These are phyloP conservation scores for Spencermartinsiella ligniputridi DNA, from an alignment of 1,139 yeast genomes.

Conservation along the genomic window DNA sequence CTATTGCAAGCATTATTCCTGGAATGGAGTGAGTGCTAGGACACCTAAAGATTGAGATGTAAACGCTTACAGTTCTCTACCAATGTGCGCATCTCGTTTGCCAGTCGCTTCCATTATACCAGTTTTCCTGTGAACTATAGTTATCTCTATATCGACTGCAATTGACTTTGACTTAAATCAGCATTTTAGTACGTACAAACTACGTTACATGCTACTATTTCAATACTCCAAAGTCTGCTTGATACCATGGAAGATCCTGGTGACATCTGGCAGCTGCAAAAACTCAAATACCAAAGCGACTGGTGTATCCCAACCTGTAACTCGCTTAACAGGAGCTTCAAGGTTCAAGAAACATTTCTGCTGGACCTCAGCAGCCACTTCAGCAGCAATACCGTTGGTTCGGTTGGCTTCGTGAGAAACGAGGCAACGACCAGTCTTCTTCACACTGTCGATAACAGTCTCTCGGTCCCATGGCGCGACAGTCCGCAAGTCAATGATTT, in stretches of 20 bases:
- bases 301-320: slow-evolving; percentile 37
- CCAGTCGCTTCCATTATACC: no score
- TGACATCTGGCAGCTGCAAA: slow-evolving; percentile 34
- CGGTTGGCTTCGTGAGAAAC: slow-evolving; percentile 35
- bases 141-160: no score
- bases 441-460: slow-evolving; percentile 31
- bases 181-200: no score
- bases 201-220: no score
- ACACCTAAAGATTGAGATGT: no score
- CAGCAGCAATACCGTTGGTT: slow-evolving; percentile 33
- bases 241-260: slow-evolving; percentile 32
- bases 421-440: slow-evolving; percentile 34
- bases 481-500: slow-evolving; percentile 35
- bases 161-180: no score
- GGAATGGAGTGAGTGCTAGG: no score
- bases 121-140: no score
- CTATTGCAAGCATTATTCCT: no score
- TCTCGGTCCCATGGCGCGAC: slow-evolving; percentile 36
- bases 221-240: slow-evolving; percentile 28
- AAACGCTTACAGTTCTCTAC: no score
- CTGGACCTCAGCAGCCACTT: slow-evolving; percentile 35
- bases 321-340: slow-evolving; percentile 35
- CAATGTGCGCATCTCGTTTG: no score
- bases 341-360: slow-evolving; percentile 31
- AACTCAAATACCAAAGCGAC: slow-evolving; percentile 32